Evolutionary conservation across 306 rosid species (phyloP).

Genomic region (Castanea crenata): DNA sequence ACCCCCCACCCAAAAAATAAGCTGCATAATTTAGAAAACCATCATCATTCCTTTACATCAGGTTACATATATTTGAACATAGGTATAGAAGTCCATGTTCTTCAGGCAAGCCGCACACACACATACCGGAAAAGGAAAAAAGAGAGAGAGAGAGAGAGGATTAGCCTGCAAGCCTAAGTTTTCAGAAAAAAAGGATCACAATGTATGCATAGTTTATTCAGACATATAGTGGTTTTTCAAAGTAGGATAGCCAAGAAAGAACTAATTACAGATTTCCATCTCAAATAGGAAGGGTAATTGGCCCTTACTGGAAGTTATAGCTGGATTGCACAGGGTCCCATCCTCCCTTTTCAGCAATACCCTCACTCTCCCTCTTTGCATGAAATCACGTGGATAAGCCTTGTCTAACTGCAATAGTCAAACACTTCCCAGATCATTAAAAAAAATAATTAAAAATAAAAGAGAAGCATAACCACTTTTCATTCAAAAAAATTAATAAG

Average conservation of each 20-base stretch:
- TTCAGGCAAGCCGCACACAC: neutral
- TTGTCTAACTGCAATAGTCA: conserved; percentile 53
- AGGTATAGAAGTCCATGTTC: neutral
- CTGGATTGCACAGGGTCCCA: conserved; percentile 65
- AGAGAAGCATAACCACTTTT: neutral
- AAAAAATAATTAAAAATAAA: neutral
- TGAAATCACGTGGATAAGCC: conserved; percentile 91
- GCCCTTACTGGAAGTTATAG: conserved; percentile 64
- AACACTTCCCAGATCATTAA: neutral
- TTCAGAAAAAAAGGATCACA: neutral
- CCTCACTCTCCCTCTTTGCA: conserved; percentile 89
- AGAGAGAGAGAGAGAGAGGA: too few species aligned
- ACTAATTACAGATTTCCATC: neutral
- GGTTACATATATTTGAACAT: neutral
- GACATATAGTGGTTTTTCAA: neutral
- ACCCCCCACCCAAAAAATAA: neutral
- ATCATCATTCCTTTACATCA: neutral
- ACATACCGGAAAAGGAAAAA: neutral
- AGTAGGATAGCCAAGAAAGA: neutral
- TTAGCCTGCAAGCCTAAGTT: neutral
- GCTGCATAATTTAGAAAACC: neutral
- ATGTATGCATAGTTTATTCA: neutral
- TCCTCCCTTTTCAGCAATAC: conserved; percentile 75
- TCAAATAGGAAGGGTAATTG: neutral
- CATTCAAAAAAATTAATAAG: neutral